Evolutionary conservation across 1,139 yeast species (phyloP).

Genomic region (Hansenula sp.): DNA sequence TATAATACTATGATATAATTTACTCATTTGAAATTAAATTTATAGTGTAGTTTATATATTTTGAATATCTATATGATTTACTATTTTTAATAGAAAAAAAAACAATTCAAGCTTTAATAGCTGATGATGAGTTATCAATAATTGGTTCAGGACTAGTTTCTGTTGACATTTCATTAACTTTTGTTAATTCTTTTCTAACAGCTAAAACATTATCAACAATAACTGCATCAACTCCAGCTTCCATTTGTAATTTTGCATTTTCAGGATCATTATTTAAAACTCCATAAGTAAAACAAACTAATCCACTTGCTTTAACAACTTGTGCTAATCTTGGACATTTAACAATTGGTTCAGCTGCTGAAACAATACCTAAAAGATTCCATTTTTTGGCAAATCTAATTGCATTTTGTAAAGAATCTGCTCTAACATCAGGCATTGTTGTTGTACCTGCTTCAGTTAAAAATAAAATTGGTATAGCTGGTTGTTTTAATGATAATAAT

Average conservation of each 20-base stretch:
- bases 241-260: conserved; percentile 80
- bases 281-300: conserved; percentile 94
- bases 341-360: conserved; percentile 82
- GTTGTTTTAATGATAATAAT: conserved; percentile 84
- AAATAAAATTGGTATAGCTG: conserved; percentile 84
- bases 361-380: conserved; percentile 89
- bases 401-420: conserved; percentile 85
- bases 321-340: conserved; percentile 85
- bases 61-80: too few relatives aligned
- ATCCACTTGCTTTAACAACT: conserved; percentile 84
- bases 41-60: too few relatives aligned
- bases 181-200: conserved; percentile 71
- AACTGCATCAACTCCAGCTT: conserved; percentile 96
- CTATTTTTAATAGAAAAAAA: not conserved
- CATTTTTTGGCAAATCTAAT: conserved; percentile 87
- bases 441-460: conserved; percentile 86
- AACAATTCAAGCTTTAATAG: too few relatives aligned
- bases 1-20: too few relatives aligned
- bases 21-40: too few relatives aligned
- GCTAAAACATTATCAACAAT: conserved; percentile 94
- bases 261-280: conserved; percentile 80
- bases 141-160: not conserved
- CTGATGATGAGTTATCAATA: too few relatives aligned
- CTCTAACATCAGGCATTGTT: conserved; percentile 83
- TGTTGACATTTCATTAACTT: conserved; percentile 2